A percentile compares a stretch with the other conserved stretches of the same genome.
Conservation (phyloP, 805 yeast genomes). For the Pichia ethanolica region DNA sequence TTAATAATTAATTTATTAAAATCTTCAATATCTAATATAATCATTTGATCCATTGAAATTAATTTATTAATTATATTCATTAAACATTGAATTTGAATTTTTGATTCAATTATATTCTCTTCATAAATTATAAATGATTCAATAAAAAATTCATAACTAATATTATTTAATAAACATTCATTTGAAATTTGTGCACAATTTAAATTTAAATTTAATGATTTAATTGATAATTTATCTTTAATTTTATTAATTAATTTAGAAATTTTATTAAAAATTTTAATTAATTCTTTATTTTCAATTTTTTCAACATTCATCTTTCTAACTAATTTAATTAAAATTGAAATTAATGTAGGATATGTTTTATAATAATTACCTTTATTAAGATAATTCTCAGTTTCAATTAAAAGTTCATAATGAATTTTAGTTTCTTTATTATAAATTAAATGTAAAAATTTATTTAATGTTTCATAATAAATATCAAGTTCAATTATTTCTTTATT, state of each 20-base stretch:
- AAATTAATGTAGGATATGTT: constrained; percentile 68
- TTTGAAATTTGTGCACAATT: constrained; percentile 74
- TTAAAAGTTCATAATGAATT: constrained; percentile 39
- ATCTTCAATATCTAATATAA: constrained; percentile 40
- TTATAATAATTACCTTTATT: constrained; percentile 43
- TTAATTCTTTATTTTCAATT: constrained; percentile 16
- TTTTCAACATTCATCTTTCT: constrained; percentile 35
- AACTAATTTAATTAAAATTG: constrained; percentile 51
- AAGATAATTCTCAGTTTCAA: constrained; percentile 40
- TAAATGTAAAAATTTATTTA: constrained; percentile 66
- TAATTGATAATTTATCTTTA: constrained; percentile 28
- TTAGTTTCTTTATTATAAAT: constrained; percentile 42
- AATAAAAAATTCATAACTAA: constrained; percentile 80
- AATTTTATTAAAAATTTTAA: constrained; percentile 58
- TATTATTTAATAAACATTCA: constrained; percentile 60
- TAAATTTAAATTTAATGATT: constrained; percentile 44
- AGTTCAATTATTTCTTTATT: constrained; percentile 24
- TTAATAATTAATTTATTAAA: constrained; percentile 80
- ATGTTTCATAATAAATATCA: constrained; percentile 44
- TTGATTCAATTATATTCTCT: constrained; percentile 43
- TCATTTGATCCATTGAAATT: constrained; percentile 35
- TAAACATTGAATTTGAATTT: constrained; percentile 42
- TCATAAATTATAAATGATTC: constrained; percentile 85
- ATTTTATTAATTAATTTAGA: constrained; percentile 67
- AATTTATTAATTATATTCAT: constrained; percentile 40